A percentile compares a stretch with the other conserved stretches of the same genome.
phyloP scores from a whole-genome alignment of 306 rosid species.

The Cajanus cajan region DNA sequence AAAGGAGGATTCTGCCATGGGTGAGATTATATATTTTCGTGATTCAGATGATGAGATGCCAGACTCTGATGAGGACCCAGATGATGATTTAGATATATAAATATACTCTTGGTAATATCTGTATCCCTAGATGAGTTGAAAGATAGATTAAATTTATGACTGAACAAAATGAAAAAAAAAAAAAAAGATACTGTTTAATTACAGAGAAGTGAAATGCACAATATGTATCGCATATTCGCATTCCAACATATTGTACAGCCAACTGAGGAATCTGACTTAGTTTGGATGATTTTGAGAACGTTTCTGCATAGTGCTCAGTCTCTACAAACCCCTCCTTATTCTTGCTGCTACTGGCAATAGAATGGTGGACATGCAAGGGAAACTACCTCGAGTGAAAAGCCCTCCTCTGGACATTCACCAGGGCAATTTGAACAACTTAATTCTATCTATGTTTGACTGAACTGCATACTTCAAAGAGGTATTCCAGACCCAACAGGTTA shows the following conservation, averaged over 20 bases:
- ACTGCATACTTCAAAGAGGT: not conserved
- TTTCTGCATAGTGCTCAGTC: not conserved
- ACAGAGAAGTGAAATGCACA: not conserved
- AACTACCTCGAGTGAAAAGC: not conserved
- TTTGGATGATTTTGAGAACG: not conserved
- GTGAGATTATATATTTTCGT: conserved; percentile 85
- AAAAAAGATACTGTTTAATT: not conserved
- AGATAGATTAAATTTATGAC: conserved; percentile 13
- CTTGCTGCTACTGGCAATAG: not conserved
- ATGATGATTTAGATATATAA: conserved; percentile 92
- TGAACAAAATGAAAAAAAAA: not conserved
- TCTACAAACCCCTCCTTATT: not conserved
- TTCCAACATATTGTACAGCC: conserved; percentile 18
- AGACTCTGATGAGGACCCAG: conserved; percentile 98
- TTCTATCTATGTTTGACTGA: not conserved
- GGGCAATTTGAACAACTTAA: not conserved
- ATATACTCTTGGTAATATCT: conserved; percentile 9
- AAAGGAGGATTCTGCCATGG: conserved; percentile 55
- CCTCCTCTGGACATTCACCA: not conserved
- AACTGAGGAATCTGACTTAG: conserved; percentile 2
- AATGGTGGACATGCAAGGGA: not conserved
- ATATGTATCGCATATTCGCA: not conserved
- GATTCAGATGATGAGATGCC: conserved; percentile 99
- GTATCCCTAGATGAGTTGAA: not conserved
- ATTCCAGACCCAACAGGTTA: not conserved